A percentile compares a stretch with the other conserved stretches of the same genome.
Conservation (phyloP, 2,329 filamentous ascomycete species). For the Penicillium sumatraense region DNA sequence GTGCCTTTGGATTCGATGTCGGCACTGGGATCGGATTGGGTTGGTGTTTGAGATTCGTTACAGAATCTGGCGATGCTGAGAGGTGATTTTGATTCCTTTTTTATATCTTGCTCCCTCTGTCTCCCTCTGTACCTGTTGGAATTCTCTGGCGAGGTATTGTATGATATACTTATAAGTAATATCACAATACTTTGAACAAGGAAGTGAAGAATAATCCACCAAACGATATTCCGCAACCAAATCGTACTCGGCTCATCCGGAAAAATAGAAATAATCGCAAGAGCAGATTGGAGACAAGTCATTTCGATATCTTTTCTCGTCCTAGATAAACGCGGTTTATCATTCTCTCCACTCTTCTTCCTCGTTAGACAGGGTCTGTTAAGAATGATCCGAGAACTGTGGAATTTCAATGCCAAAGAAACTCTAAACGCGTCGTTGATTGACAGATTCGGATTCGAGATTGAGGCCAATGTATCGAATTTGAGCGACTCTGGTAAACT, state of each 20-base stretch:
- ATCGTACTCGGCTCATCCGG: not conserved
- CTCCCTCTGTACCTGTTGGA: too few relatives aligned
- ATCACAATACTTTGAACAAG: not conserved
- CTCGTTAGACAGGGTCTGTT: constrained; percentile 8
- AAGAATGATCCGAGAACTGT: constrained; percentile 5
- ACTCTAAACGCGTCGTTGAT: not conserved
- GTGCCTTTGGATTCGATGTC: too few relatives aligned
- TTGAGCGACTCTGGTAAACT: not conserved
- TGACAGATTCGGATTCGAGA: not conserved
- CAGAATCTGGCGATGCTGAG: too few relatives aligned
- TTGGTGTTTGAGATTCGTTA: too few relatives aligned
- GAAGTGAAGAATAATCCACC: constrained; percentile 6
- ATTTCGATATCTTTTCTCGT: not conserved
- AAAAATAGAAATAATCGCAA: constrained; percentile 1
- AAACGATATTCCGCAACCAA: not conserved
- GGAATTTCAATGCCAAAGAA: constrained; percentile 7
- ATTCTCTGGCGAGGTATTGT: too few relatives aligned
- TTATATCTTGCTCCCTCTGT: too few relatives aligned
- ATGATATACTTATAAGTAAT: not conserved
- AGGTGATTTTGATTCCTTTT: too few relatives aligned
- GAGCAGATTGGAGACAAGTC: not conserved
- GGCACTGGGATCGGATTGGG: too few relatives aligned
- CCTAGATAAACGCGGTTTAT: not conserved
- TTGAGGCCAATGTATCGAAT: not conserved
- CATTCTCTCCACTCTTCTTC: not conserved